A percentile compares a stretch with the other conserved stretches of the same genome.
These are phyloP conservation scores for Trypanosoma melophagium DNA, from an alignment of 208 protist species.

Conservation along the genomic window DNA sequence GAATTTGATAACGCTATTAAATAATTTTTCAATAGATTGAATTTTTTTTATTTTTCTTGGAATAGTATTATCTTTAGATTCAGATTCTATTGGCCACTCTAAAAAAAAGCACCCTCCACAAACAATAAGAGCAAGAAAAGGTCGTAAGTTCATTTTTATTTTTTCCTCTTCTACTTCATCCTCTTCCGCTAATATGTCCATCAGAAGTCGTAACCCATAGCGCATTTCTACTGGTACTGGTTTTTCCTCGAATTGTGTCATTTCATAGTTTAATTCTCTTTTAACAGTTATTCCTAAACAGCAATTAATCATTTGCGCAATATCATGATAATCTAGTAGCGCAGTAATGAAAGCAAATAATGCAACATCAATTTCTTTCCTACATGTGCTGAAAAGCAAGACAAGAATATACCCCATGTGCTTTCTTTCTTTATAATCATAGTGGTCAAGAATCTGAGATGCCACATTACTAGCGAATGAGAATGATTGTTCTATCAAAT, in stretches of 20 bases:
- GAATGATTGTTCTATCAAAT: slow-evolving; percentile 7
- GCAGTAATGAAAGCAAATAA: slow-evolving; percentile 14
- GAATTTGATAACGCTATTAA: slow-evolving; percentile 19
- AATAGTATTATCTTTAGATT: not conserved
- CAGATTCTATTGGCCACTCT: slow-evolving; percentile 9
- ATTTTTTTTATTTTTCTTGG: not conserved
- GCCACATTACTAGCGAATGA: slow-evolving; percentile 20
- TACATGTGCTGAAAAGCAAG: slow-evolving; percentile 10
- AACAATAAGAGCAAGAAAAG: slow-evolving; percentile 48
- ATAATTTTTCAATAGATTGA: slow-evolving; percentile 9
- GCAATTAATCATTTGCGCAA: slow-evolving; percentile 6
- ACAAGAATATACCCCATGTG: slow-evolving; percentile 9
- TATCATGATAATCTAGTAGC: slow-evolving; percentile 13
- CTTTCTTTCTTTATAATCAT: slow-evolving; percentile 23
- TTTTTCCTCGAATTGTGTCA: slow-evolving; percentile 24
- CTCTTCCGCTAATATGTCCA: slow-evolving; percentile 50
- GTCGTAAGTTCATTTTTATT: slow-evolving; percentile 10
- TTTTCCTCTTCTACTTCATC: not conserved
- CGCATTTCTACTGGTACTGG: slow-evolving; percentile 34
- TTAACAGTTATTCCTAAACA: slow-evolving; percentile 15
- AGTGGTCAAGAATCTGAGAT: slow-evolving; percentile 23
- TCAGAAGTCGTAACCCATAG: slow-evolving; percentile 40
- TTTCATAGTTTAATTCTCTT: slow-evolving; percentile 11
- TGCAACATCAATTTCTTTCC: slow-evolving; percentile 17
- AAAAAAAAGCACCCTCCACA: slow-evolving; percentile 35